Percentiles rank a stretch among this genome's conserved stretches.
Conservation (phyloP, 169 alveolate genomes). For the Amoebophrya sp. region DNA sequence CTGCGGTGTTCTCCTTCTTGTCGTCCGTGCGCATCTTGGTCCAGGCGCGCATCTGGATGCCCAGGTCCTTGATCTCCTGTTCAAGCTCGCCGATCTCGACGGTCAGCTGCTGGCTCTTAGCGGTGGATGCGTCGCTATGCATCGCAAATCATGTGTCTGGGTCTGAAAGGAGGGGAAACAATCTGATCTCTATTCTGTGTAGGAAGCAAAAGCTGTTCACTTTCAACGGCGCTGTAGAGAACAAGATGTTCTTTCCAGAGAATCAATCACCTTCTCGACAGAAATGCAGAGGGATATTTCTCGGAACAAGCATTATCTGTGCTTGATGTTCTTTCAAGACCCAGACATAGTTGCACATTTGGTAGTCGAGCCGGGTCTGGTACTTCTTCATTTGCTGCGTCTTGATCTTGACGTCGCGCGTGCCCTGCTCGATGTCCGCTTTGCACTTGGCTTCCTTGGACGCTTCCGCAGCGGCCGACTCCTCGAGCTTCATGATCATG, state of each 20-base stretch:
- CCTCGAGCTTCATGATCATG: constrained; percentile 20
- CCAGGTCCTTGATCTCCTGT: neutral
- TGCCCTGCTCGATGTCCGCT: neutral
- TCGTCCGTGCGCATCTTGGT: constrained; percentile 10
- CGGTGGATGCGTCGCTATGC: neutral
- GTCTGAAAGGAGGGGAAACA: too few relatives aligned
- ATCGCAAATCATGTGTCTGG: too few relatives aligned
- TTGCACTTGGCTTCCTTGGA: constrained; percentile 20
- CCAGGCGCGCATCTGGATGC: neutral
- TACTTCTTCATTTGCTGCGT: neutral
- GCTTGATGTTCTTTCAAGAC: too few relatives aligned
- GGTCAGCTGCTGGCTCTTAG: neutral
- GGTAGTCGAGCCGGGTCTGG: constrained; percentile 10
- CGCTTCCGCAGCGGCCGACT: constrained; percentile 9
- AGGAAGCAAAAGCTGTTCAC: too few relatives aligned
- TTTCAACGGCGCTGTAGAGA: too few relatives aligned
- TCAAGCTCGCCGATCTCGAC: neutral
- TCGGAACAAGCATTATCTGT: too few relatives aligned
- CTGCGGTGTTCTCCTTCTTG: neutral
- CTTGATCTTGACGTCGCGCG: constrained; percentile 23
- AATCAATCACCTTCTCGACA: too few relatives aligned
- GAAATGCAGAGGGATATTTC: too few relatives aligned
- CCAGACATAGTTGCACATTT: too few relatives aligned
- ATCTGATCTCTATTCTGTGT: too few relatives aligned
- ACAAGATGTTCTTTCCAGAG: too few relatives aligned